Evolutionary conservation across 1,139 yeast genomes (phyloP), one percentile per base, ranked within the genome.

Genomic region (Saccharomyces hybrid): DNA sequence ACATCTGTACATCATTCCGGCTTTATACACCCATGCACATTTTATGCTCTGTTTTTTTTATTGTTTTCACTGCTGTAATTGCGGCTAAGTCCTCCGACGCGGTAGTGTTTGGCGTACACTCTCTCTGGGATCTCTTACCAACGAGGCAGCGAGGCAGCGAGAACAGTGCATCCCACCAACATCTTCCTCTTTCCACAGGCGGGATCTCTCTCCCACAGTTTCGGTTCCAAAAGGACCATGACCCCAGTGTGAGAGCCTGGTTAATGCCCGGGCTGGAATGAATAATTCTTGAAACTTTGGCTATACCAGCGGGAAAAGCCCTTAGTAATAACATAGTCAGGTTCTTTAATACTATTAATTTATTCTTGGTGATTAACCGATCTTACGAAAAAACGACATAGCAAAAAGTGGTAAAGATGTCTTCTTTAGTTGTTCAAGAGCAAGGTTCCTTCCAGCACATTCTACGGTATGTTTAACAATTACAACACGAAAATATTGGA

Each of bases 361-460:
- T 29, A 38, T 49, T 27, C 8, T 38, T 16, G 8, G 25, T 38
- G 13, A 14, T 38, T 8, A 16, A 8, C 25, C 19, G n/a, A 48
- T 38, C 49, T 28, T 38, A 50, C 47, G 29, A 51, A 47, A 55
- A 49, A 48, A 29, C 31, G 53, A 49, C 44, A 55, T 52, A 55
- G 50, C 54, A 50, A 46, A 52, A 51, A 57, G 54, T 53, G 58
- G 59, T 57, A 55, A 57, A 57, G 56, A 57, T 57, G 59, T 57
- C 59, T 57, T 86, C 95, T 78, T 87, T 91, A 86, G 97, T 89
- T 81, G 95, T 91, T 80, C 95, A 88, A 81, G 98, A 93, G 84
- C 86, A 88, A 83, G 96, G 96, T 80, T 88, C 95, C 78, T 93
- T 95, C 96, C 99, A 95, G 84, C 99, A 95, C 95, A 93, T 93